Conservation (phyloP, 495 filamentous ascomycete species). For the Tuber microsphaerosporum region DNA sequence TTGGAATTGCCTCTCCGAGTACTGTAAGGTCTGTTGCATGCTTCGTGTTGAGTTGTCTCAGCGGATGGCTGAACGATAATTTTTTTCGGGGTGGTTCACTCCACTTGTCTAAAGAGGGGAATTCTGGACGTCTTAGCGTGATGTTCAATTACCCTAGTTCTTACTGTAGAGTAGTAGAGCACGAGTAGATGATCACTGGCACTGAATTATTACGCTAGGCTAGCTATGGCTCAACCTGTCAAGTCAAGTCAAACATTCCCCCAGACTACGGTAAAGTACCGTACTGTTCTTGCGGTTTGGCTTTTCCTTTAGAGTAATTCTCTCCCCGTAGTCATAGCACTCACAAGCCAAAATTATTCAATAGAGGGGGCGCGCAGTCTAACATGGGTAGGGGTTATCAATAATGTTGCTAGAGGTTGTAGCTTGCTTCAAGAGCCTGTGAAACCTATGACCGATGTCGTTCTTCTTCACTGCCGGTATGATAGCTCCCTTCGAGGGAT, state of each 20-base stretch:
- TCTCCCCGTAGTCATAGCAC: background rate
- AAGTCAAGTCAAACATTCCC: background rate
- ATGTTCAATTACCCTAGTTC: background rate
- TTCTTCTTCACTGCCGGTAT: too few species aligned
- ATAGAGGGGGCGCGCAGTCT: background rate
- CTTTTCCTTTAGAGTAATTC: background rate
- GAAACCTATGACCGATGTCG: background rate
- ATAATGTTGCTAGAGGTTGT: background rate
- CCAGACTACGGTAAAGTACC: background rate
- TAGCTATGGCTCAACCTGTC: background rate
- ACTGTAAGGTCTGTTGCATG: background rate
- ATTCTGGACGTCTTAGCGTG: background rate
- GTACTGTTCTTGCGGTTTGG: background rate
- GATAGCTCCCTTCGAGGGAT: background rate
- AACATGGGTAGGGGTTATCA: background rate
- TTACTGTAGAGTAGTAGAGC: background rate
- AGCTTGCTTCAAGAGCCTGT: background rate
- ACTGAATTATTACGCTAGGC: background rate
- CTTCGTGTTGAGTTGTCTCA: too few species aligned
- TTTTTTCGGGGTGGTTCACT: background rate
- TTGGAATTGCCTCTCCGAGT: background rate
- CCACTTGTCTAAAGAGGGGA: background rate
- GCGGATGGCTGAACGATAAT: background rate
- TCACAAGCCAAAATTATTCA: background rate
- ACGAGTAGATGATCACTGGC: too few species aligned